Base-by-base conservation (phyloP, 768 basidiomycete genomes). In the Psilocybe cubensis region DNA sequence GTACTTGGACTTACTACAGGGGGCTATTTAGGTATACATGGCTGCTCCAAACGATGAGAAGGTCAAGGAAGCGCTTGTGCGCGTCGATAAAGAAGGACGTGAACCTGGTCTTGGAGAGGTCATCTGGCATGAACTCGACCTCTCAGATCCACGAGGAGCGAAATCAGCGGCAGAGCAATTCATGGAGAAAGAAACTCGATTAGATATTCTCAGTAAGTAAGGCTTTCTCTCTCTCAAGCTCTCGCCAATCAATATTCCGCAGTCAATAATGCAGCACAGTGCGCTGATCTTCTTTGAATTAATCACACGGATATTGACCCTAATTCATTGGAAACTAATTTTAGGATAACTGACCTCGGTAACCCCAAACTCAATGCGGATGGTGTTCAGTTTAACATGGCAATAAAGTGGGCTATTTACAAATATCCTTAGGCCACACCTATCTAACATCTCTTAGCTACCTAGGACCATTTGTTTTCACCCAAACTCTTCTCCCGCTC, bases 201-300 rank as follows among this genome's bases (percentile, higher is more conserved):
- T 88, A 47, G 86, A 88, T 61, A 72, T 86, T 12, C 63, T 88
- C n/a, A 60, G 85, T 85, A 23, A 21, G 62, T 56, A 4, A 28
- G 48, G 35, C 23, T 23, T 17, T 43, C 6, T 35, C 40, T 18
- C 25, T 11, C n/a, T 33, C 27, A 47, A 52, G 28, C 27, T 29
- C 12, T 25, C 33, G 21, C 41, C 47, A 54, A 33, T 57, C 11
- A 33, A 29, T 21, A 21, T 5, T 51, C 18, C 23, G 29, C 49
- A 84, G 84, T 85, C 31, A 84, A 84, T 59, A 87, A 87, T 58
- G 84, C 82, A 38, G 82, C 60, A 12, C 54, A 45, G 61, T 63
- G 23, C 18, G 58, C 43, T 35, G 24, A 38, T 31, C 21, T 18
- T n/a, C 20, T 21, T 14, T 21, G 28, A 8, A 33, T 18, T 8